A percentile compares a stretch with the other conserved stretches of the same genome.
phyloP scores from a whole-genome alignment of 305 asterid species.

The Petunia hybrid region DNA sequence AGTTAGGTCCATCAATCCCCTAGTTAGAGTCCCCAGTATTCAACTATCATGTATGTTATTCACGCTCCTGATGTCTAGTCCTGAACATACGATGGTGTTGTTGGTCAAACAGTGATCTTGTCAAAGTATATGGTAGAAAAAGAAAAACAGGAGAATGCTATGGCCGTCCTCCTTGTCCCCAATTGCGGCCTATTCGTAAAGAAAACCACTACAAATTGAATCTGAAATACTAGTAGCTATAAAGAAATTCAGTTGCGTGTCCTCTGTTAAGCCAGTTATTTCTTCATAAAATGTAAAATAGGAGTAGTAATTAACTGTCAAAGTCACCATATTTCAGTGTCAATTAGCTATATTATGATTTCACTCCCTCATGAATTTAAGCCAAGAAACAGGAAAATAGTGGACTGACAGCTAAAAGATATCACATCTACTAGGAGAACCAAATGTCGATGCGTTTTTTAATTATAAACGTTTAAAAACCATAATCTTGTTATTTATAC shows the following conservation, averaged over 20 bases:
- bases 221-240: too few relatives aligned
- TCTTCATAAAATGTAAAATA: neutral
- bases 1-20: too few relatives aligned
- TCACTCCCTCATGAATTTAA: conserved; percentile 46
- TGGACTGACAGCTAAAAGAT: conserved; percentile 39
- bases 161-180: too few relatives aligned
- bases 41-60: too few relatives aligned
- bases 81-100: too few relatives aligned
- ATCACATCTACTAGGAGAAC: neutral
- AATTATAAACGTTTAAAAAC: neutral
- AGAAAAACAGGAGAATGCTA: too few relatives aligned
- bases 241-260: conserved; percentile 3
- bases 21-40: too few relatives aligned
- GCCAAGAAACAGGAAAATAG: conserved; percentile 43
- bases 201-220: too few relatives aligned
- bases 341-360: conserved; percentile 46
- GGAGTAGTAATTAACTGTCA: conserved; percentile 44
- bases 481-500: neutral
- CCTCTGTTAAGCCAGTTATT: neutral
- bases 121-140: too few relatives aligned
- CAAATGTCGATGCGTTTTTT: neutral
- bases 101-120: too few relatives aligned
- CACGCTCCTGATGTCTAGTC: too few relatives aligned
- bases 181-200: too few relatives aligned
- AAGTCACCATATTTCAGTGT: conserved; percentile 43